These are phyloP conservation scores for Stagonosporopsis chrysanthemi DNA, from an alignment of 2,329 filamentous ascomycete species.

Conservation along the genomic window DNA sequence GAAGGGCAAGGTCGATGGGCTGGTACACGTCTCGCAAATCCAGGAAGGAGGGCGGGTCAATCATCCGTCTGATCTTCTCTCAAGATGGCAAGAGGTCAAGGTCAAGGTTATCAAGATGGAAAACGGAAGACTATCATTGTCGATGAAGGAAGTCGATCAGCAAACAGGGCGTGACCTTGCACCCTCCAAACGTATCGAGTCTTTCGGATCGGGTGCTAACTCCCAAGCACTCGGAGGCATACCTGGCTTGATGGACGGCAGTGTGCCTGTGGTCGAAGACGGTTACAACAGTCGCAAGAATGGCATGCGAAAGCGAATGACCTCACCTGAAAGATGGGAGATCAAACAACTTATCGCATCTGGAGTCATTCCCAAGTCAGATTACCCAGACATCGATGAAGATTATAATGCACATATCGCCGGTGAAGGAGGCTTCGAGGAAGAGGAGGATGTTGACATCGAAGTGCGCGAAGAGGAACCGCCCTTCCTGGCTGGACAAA, in stretches of 20 bases:
- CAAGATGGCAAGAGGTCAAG: constrained; percentile 82
- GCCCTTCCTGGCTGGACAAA: constrained; percentile 93
- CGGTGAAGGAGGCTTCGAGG: constrained; percentile 85
- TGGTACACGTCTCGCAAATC: constrained; percentile 93
- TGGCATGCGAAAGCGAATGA: constrained; percentile 86
- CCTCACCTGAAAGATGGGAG: constrained; percentile 96
- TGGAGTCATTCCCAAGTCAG: constrained; percentile 88
- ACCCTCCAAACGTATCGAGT: constrained; percentile 78
- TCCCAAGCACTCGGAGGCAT: constrained; percentile 77
- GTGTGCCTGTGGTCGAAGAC: constrained; percentile 69
- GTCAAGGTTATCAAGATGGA: constrained; percentile 93
- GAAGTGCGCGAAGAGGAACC: constrained; percentile 96
- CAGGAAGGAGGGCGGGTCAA: constrained; percentile 85
- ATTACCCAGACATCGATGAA: constrained; percentile 93
- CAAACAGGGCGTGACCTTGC: constrained; percentile 82
- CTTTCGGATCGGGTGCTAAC: constrained; percentile 74
- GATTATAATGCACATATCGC: constrained; percentile 89
- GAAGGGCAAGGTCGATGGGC: constrained; percentile 84
- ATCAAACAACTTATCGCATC: constrained; percentile 96
- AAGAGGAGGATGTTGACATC: constrained; percentile 97
- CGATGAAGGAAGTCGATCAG: constrained; percentile 98
- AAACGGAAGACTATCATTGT: constrained; percentile 80
- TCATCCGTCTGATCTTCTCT: constrained; percentile 87
- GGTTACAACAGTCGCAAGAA: constrained; percentile 56
- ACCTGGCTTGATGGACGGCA: constrained; percentile 58